A percentile compares a stretch with the other conserved stretches of the same genome.
Conservation (phyloP, 2,329 filamentous ascomycete genomes). For the Colletotrichum neosansevieriae region DNA sequence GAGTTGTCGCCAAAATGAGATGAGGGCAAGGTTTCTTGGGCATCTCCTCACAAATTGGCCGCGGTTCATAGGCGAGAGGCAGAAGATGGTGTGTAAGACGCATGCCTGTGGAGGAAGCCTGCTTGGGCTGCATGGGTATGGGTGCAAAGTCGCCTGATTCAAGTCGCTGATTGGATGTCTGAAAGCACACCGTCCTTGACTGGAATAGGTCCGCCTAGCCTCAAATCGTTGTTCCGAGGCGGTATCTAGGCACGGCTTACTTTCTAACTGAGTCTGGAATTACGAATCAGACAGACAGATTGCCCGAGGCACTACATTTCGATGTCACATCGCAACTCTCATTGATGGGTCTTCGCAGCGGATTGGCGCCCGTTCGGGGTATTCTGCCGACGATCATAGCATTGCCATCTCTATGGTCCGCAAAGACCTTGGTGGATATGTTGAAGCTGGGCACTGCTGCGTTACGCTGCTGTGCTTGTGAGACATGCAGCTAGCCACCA, state of each 20-base stretch:
- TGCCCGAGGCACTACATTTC: background rate
- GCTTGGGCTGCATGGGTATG: background rate
- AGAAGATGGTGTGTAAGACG: slow-evolving; percentile 34
- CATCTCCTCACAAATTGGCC: background rate
- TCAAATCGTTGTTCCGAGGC: background rate
- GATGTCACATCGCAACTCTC: background rate
- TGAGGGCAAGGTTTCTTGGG: too few species aligned
- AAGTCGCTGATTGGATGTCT: slow-evolving; percentile 18
- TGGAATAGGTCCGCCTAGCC: background rate
- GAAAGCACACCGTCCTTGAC: background rate
- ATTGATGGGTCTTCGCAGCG: background rate
- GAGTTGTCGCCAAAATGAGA: background rate
- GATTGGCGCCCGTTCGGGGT: too few species aligned
- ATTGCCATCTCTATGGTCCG: too few species aligned
- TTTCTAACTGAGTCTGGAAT: background rate
- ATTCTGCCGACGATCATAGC: too few species aligned
- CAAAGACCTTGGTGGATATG: too few species aligned
- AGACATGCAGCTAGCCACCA: background rate
- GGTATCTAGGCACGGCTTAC: background rate
- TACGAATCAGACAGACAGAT: background rate
- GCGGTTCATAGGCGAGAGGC: background rate
- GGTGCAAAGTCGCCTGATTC: slow-evolving; percentile 19
- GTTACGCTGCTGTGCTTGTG: background rate
- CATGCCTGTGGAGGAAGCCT: background rate
- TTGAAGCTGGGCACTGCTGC: background rate